These are phyloP conservation scores for Samsoniella hepiali DNA, from an alignment of 2,329 filamentous ascomycete genomes.

Conservation along the genomic window DNA sequence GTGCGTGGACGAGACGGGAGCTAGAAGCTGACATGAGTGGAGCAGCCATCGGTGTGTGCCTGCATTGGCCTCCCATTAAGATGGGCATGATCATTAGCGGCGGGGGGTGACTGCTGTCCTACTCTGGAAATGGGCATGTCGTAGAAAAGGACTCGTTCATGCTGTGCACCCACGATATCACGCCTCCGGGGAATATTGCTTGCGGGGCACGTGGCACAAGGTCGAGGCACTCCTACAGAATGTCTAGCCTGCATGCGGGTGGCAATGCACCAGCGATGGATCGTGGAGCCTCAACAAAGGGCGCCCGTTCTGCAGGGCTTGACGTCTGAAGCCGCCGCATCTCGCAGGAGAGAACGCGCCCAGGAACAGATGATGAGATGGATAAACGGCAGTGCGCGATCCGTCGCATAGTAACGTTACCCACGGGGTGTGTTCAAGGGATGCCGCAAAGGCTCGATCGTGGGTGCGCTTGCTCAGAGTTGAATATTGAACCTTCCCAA, in stretches of 20 bases:
- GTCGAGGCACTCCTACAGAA: neutral
- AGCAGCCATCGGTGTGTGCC: slow-evolving; percentile 1
- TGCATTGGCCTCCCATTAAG: neutral
- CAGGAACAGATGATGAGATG: too few relatives aligned
- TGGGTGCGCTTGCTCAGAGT: neutral
- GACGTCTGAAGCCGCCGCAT: neutral
- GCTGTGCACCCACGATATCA: neutral
- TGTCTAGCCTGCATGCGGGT: neutral
- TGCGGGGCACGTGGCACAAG: neutral
- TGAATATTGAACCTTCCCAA: slow-evolving; percentile 7
- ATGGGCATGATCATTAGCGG: neutral
- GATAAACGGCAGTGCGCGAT: neutral
- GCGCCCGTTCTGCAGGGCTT: neutral
- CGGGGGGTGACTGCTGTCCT: neutral
- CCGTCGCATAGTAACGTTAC: slow-evolving; percentile 12
- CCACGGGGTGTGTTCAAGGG: neutral
- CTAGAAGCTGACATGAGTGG: slow-evolving; percentile 12
- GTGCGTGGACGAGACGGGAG: slow-evolving; percentile 3
- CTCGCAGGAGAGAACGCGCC: neutral
- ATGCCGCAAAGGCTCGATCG: neutral
- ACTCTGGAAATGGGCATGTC: neutral
- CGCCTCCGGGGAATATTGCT: neutral
- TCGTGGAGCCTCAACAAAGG: neutral
- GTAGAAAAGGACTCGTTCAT: neutral
- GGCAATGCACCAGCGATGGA: neutral